Conservation (phyloP, 164 flowering plant species). For the Vitis amurensis region DNA sequence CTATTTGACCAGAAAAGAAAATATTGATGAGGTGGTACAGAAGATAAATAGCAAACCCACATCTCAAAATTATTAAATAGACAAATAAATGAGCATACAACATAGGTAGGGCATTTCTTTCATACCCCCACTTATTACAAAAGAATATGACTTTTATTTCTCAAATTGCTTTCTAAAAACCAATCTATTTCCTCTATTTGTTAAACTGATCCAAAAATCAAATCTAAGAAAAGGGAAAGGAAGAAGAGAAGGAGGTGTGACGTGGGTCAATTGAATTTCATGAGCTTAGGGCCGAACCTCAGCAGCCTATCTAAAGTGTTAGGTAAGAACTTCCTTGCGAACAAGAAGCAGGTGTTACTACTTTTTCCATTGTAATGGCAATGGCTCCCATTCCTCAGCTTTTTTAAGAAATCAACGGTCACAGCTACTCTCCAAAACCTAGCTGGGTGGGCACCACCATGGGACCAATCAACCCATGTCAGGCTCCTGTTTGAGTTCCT, state of each 20-base stretch:
- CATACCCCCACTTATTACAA: too few species aligned
- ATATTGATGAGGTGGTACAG: too few species aligned
- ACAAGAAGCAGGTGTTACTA: constrained; percentile 25
- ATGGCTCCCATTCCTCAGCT: constrained; percentile 12
- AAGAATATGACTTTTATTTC: too few species aligned
- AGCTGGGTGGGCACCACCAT: constrained; percentile 31
- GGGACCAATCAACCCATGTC: constrained; percentile 41
- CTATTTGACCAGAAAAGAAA: too few species aligned
- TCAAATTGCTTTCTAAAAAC: too few species aligned
- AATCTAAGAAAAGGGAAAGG: not conserved
- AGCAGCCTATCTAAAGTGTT: constrained; percentile 24
- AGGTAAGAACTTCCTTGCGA: constrained; percentile 36
- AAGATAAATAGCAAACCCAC: too few species aligned
- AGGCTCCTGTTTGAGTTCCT: constrained; percentile 23
- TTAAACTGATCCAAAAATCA: not conserved
- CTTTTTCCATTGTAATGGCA: constrained; percentile 30
- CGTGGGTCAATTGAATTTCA: constrained; percentile 13
- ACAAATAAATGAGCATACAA: too few species aligned
- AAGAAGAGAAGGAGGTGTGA: too few species aligned
- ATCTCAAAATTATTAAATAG: too few species aligned
- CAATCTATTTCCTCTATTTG: not conserved
- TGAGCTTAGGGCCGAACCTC: constrained; percentile 25
- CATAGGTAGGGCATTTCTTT: too few species aligned
- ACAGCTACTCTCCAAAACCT: constrained; percentile 12
- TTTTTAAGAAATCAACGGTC: constrained; percentile 21